phyloP scores from a whole-genome alignment of 768 basidiomycete species.

The Pisolithus marmoratus region DNA sequence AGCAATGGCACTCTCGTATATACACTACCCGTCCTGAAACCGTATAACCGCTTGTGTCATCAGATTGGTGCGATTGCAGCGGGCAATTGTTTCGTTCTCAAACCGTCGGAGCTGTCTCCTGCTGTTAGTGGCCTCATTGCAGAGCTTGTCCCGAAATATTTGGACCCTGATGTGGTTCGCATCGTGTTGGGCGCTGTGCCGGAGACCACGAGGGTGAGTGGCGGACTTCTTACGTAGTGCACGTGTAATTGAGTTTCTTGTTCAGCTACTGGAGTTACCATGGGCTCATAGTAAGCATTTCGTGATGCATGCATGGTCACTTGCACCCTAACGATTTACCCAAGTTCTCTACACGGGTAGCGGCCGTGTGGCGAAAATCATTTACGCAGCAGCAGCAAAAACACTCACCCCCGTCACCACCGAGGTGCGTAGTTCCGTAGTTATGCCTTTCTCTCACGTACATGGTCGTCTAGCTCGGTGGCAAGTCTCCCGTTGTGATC shows the following conservation, averaged over 20 bases:
- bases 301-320: background rate
- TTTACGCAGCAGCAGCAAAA: slow-evolving; percentile 72
- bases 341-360: slow-evolving; percentile 53
- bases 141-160: slow-evolving; percentile 67
- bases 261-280: slow-evolving; percentile 62
- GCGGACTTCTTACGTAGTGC: background rate
- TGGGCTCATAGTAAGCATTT: slow-evolving; percentile 52
- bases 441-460: background rate
- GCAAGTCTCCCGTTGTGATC: slow-evolving; percentile 72
- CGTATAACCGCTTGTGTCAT: slow-evolving; percentile 15
- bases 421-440: slow-evolving; percentile 33
- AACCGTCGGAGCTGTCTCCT: slow-evolving; percentile 70
- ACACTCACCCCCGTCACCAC: slow-evolving; percentile 62
- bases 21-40: background rate
- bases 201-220: slow-evolving; percentile 52
- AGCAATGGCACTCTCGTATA: background rate
- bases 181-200: slow-evolving; percentile 65
- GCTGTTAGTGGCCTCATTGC: slow-evolving; percentile 52
- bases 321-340: background rate
- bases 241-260: background rate
- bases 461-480: slow-evolving; percentile 43
- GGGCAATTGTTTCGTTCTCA: slow-evolving; percentile 65
- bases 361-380: slow-evolving; percentile 56
- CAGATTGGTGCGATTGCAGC: slow-evolving; percentile 70
- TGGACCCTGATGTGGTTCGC: slow-evolving; percentile 60